These are phyloP conservation scores for Phytophthora multivora DNA, from an alignment of 352 stramenopile genomes.

Conservation along the genomic window DNA sequence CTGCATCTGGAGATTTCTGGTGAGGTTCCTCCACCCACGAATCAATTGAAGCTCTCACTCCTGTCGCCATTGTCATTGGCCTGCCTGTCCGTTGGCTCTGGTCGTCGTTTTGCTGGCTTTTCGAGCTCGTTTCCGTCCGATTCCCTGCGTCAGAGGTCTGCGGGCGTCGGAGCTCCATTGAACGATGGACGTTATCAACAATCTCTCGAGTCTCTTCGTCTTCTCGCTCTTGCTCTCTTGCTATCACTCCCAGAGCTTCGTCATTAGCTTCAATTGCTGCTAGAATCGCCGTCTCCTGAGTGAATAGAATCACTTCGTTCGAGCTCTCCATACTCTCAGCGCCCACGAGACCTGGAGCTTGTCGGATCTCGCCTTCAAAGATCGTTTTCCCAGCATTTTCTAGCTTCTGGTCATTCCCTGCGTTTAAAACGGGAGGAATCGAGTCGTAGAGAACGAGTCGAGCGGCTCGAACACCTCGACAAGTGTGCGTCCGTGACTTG, in stretches of 20 bases:
- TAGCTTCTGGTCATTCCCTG: background rate
- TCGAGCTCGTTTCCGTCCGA: conserved; percentile 12
- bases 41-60: conserved; percentile 48
- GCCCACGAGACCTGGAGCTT: conserved; percentile 70
- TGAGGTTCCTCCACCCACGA: conserved; percentile 62
- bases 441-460: conserved; percentile 55
- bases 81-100: conserved; percentile 18
- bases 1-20: conserved; percentile 42
- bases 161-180: conserved; percentile 55
- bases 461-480: conserved; percentile 64
- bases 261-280: conserved; percentile 78
- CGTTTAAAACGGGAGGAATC: conserved; percentile 9
- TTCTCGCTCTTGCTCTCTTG: conserved; percentile 46
- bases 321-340: conserved; percentile 54
- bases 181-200: conserved; percentile 38
- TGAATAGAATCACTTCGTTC: conserved; percentile 90
- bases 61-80: conserved; percentile 54
- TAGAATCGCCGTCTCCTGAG: conserved; percentile 63
- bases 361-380: conserved; percentile 87
- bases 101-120: conserved; percentile 22
- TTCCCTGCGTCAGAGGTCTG: conserved; percentile 55
- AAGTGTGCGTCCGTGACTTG: conserved; percentile 87
- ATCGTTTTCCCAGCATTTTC: conserved; percentile 37
- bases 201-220: conserved; percentile 51
- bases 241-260: conserved; percentile 25